Conservation (phyloP, 306 rosid genomes). For the Bauhinia variegata region DNA sequence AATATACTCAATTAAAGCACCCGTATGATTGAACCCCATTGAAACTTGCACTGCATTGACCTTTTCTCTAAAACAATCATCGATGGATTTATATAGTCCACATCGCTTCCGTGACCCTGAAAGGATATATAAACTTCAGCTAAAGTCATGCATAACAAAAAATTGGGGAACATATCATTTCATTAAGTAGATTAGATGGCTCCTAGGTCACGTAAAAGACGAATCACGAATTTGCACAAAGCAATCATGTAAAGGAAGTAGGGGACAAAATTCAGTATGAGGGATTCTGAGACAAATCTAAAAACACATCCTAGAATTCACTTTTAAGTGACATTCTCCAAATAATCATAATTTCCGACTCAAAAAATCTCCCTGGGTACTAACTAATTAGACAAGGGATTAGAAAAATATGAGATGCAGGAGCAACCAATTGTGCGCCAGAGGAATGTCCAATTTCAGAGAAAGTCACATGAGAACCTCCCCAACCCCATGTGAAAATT, state of each 20-base stretch:
- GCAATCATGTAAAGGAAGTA: background rate
- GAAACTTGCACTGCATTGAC: constrained; percentile 78
- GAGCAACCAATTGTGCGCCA: constrained; percentile 88
- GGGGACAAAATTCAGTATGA: too few species aligned
- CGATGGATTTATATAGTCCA: constrained; percentile 72
- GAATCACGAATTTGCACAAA: constrained; percentile 11
- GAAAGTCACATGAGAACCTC: constrained; percentile 93
- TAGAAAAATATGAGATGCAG: constrained; percentile 32
- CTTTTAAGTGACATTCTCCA: too few species aligned
- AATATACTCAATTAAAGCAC: constrained; percentile 70
- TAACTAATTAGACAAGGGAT: constrained; percentile 16
- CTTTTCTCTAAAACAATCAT: constrained; percentile 58
- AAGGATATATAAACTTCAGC: constrained; percentile 27
- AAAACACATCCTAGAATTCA: too few species aligned
- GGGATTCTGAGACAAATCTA: too few species aligned
- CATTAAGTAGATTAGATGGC: constrained; percentile 2
- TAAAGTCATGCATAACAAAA: constrained; percentile 10
- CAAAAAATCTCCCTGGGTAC: background rate
- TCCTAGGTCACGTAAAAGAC: background rate
- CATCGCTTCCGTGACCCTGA: constrained; percentile 92
- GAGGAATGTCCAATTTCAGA: constrained; percentile 84
- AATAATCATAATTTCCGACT: too few species aligned
- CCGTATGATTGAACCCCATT: constrained; percentile 98
- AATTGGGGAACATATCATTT: background rate
- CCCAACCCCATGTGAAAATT: constrained; percentile 98